phyloP scores from a whole-genome alignment of 2,329 filamentous ascomycete genomes.

The Thelonectria olida region DNA sequence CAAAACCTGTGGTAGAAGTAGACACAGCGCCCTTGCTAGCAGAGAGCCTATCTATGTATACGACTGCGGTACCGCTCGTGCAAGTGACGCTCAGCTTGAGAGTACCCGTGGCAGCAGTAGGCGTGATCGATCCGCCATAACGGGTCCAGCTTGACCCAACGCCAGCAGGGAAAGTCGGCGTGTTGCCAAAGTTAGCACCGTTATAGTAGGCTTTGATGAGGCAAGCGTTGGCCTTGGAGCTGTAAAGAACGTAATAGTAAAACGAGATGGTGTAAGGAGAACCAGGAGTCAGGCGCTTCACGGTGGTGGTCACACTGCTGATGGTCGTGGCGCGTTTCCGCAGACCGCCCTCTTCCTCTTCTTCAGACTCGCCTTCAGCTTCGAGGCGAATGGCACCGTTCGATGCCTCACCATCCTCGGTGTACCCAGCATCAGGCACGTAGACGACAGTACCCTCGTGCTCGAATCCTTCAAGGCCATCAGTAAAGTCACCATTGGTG shows the following conservation, averaged over 20 bases:
- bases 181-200: slow-evolving; percentile 7
- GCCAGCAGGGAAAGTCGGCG: not conserved
- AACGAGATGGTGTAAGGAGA: not conserved
- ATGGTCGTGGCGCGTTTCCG: slow-evolving; percentile 1
- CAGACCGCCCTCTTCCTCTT: not conserved
- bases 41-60: slow-evolving; percentile 2
- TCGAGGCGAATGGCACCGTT: not conserved
- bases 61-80: not conserved
- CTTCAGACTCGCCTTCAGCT: not conserved
- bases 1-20: not conserved
- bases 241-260: slow-evolving; percentile 3
- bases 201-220: slow-evolving; percentile 5
- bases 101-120: not conserved
- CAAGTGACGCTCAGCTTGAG: slow-evolving; percentile 1
- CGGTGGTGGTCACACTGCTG: not conserved
- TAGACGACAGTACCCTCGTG: not conserved
- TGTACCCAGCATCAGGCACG: not conserved
- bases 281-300: not conserved
- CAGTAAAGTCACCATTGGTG: not conserved
- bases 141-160: not conserved
- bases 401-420: not conserved
- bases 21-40: not conserved
- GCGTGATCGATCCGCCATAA: not conserved
- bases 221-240: slow-evolving; percentile 8
- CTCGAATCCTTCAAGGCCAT: not conserved